Evolutionary conservation across 306 rosid genomes (phyloP), one percentile per base, ranked within the genome.

Genomic region (Cucurbita pepo): DNA sequence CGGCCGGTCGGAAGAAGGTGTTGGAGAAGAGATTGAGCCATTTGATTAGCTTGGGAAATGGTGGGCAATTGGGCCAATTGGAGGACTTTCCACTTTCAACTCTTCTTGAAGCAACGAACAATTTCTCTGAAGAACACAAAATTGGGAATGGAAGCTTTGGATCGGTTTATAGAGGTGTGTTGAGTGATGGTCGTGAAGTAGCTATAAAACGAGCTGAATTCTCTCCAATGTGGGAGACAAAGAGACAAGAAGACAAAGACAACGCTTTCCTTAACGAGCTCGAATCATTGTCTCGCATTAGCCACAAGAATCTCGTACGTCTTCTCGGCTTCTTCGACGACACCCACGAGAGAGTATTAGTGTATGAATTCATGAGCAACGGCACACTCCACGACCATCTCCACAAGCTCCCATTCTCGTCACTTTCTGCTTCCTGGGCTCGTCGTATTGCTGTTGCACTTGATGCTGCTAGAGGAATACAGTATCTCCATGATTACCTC

Each of bases 101-200:
- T 12, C 76, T 94, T 5, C 73, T 83, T 1, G 75, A 86, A 76
- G 87, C 81, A 19, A 94, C 98, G 1, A 43, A 75, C 72, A 83
- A 83, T 64, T 94, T 94, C 81, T 83, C 89, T 0, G 89, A 91
- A 22, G 88, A 83, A 4, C 77, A 81, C 7, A 90, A 84, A 60
- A 88, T 94, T 3, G 98, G 98, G 3, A 34, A 64, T 1, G 98
- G 98, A 4, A 89, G 97, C 71, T 94, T 87, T 37, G 98, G 97
- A 13, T 82, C 90, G 0, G 97, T 94, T 22, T 94, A 94, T 37
- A 87, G 30, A 13, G 97, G 87, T 8, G 88, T 71, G 36, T 79
- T 94, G 0, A 84, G 79, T 3, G 92, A 86, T 6, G 91, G 92
- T 4, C 83, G 86, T 16, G 88, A 94, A 83, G 90, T 94, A 4